Evolutionary conservation across 2,329 filamentous ascomycete genomes (phyloP), one percentile per base, ranked within the genome.

Genomic region (Colletotrichum sansevieriae): DNA sequence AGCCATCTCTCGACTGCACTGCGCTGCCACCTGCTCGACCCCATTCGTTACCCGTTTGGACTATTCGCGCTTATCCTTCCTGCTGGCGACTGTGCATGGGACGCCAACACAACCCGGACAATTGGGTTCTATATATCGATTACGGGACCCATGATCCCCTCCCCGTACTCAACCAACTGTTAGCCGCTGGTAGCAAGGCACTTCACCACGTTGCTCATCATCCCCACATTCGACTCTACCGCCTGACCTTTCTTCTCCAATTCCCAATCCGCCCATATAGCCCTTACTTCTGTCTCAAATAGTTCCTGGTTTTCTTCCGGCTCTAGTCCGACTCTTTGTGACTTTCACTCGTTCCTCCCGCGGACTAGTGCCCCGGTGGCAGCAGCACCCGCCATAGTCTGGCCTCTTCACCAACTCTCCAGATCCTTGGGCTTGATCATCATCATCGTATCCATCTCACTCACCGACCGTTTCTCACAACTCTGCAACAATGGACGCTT

Each of bases 401-500:
- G 67, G 46, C 58, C 47, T 49, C 33, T 39, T 22, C 35, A 29
- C 54, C 65, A 51, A 29, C 11, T 33, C 22, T 47, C 18, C 33
- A 44, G n/a, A 41, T 37, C 39, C 57, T 43, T 33, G 33, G 18
- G 60, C 20, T 47, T 56, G 33, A 46, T 54, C 51, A 41, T 46
- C 55, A 68, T 18, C 18, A 18, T 18, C 18, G 2, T 22, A 60
- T 37, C 52, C 22, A 20, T 49, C 44, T 33, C 15, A 20, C 18
- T 52, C 35, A 18, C 18, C 12, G 29, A 44, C 13, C 29, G 46
- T 41, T 56, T 35, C 22, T 25, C 18, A 33, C 43, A 20, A 20
- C 11, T 49, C 46, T 71, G 46, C 52, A 37, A 25, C 43, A 54
- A 86, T 87, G 85, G 84, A 87, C 78, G 83, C 83, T 83, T 83